These are phyloP conservation scores for Boletus rex-veris DNA, from an alignment of 768 basidiomycete genomes.

Conservation along the genomic window DNA sequence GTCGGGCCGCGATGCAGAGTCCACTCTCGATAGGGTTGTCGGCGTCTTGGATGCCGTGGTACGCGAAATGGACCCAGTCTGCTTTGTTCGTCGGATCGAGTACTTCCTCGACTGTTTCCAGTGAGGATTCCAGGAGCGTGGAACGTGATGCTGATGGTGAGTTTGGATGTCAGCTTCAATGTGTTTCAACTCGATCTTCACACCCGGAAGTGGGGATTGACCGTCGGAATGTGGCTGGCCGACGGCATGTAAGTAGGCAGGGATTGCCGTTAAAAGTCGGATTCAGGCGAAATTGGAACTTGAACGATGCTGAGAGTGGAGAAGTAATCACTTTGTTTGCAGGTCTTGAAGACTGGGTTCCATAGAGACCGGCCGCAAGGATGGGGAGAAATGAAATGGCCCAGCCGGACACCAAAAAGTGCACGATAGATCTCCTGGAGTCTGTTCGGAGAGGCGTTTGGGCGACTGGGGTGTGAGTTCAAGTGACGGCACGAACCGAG, in stretches of 20 bases:
- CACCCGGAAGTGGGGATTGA: neutral
- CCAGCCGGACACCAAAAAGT: neutral
- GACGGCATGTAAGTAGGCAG: neutral
- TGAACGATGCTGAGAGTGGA: neutral
- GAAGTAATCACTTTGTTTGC: neutral
- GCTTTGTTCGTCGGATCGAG: neutral
- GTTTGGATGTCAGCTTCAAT: neutral
- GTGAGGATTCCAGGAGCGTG: neutral
- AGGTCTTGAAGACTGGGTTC: neutral
- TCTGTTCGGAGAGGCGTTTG: neutral
- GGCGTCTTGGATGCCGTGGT: neutral
- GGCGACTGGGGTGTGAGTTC: neutral
- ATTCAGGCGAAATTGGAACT: neutral
- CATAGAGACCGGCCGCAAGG: neutral
- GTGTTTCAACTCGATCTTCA: neutral
- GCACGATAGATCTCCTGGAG: neutral
- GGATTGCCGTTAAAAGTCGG: too few relatives aligned
- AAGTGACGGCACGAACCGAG: neutral
- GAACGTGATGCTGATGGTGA: neutral
- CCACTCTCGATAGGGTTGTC: slow-evolving; percentile 18
- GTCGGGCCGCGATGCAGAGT: slow-evolving; percentile 15
- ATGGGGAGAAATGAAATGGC: neutral
- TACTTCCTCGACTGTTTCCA: neutral
- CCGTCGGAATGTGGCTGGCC: neutral
- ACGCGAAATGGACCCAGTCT: slow-evolving; percentile 1